Percentiles rank a stretch among this genome's conserved stretches.
phyloP scores from a whole-genome alignment of 257 asterid species.

The Solanum pinnatisectum region DNA sequence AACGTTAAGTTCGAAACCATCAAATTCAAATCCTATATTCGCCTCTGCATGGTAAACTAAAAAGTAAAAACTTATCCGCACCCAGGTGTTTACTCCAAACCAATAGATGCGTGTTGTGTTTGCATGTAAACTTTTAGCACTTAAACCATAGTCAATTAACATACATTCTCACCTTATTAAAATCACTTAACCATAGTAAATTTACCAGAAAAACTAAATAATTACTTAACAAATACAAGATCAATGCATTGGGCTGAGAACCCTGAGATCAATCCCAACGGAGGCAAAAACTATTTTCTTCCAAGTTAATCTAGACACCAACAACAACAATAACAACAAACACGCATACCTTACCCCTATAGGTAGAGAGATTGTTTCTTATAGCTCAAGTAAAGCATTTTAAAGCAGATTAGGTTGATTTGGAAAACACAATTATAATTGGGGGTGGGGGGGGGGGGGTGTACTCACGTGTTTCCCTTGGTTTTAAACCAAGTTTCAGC shows the following conservation, averaged over 20 bases:
- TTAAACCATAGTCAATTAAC: too few relatives aligned
- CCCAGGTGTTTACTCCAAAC: not conserved
- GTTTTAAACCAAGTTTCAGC: slow-evolving; percentile 51
- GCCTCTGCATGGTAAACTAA: not conserved
- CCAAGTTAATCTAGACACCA: not conserved
- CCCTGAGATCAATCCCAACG: not conserved
- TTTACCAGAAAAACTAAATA: not conserved
- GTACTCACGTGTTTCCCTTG: slow-evolving; percentile 45
- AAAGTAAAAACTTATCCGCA: not conserved
- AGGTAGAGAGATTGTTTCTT: not conserved
- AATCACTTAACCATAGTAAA: not conserved
- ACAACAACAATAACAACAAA: too few relatives aligned
- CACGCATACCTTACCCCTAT: not conserved
- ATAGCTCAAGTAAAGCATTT: not conserved
- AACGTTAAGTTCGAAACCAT: not conserved
- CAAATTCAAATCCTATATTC: not conserved
- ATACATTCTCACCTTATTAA: not conserved
- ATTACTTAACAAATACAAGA: not conserved
- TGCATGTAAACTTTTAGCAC: not conserved
- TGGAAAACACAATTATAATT: too few relatives aligned
- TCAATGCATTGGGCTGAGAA: not conserved
- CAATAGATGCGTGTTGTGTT: not conserved
- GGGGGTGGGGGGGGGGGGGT: too few relatives aligned
- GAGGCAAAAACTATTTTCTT: not conserved
- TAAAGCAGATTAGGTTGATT: too few relatives aligned